Evolutionary conservation across 225 moss, liverwort and hornwort genomes (phyloP), one percentile per base, ranked within the genome.

Genomic region (Sphagnum contortum): DNA sequence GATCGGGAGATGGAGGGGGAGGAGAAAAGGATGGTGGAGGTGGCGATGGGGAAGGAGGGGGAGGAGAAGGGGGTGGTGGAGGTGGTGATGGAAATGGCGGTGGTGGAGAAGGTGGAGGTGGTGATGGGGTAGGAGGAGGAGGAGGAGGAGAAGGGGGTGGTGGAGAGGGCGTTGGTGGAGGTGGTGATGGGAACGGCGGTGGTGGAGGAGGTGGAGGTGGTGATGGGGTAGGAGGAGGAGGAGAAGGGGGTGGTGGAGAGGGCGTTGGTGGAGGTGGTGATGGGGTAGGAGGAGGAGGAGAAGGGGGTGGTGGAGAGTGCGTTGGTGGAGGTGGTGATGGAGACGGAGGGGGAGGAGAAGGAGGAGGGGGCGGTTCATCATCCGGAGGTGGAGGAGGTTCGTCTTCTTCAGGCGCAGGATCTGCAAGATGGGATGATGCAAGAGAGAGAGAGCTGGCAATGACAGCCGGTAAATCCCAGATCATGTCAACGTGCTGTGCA

Each of bases 301-400:
- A 48, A 1, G 66, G 66, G 8, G 66, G 68, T 12, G 68, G 59
- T 3, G 8, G 6, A 1, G 68, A 12, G 5, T 48, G 59, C 0
- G 58, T 48, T 59, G 68, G 59, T 2, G 68, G 50, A 3, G 59
- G 49, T 8, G 68, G 59, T 0, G 68, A 48, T 6, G 57, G 68
- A 4, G 57, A 44, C 4, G 58, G 68, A 2, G 68, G 68, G 2
- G 68, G n/a, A 5, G 59, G 58, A 9, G 73, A 45, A 3, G 68
- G 64, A 8, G 68, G 50, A 2, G 69, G 55, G 0, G 74, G 60
- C 0, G 73, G 6, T 0, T 29, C 29, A 29, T 29, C 29, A 29
- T 29, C 29, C 3, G 68, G 60, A 11, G 68, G 45, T 3, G 69
- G 70, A 52, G 79, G 76, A 57, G 65, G 69, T 55, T 74, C 68